phyloP scores from a whole-genome alignment of 177 flowering plant species.

The Vitis hybrid region DNA sequence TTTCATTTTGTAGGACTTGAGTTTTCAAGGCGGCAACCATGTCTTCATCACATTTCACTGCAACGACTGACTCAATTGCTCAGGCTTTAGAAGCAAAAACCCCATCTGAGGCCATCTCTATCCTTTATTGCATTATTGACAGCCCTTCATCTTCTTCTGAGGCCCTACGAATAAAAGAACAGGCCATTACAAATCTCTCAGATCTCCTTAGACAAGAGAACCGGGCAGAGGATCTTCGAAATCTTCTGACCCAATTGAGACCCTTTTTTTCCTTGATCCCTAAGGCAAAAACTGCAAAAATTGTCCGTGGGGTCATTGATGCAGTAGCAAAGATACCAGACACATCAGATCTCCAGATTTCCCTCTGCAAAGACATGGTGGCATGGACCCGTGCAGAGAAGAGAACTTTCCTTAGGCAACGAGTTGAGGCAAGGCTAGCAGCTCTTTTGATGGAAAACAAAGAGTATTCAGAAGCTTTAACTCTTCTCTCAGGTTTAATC shows the following conservation, averaged over 20 bases:
- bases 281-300: conserved; percentile 89
- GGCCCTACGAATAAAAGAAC: conserved; percentile 76
- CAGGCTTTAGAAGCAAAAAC: conserved; percentile 67
- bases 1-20: too few species aligned
- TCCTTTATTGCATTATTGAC: conserved; percentile 61
- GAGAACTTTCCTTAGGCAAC: conserved; percentile 79
- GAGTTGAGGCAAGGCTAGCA: conserved; percentile 88
- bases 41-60: conserved; percentile 68
- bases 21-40: conserved; percentile 16
- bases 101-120: conserved; percentile 65
- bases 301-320: conserved; percentile 72
- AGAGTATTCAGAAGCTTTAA: conserved; percentile 74
- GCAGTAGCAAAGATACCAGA: conserved; percentile 78
- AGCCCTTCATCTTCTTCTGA: conserved; percentile 80
- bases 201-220: not conserved
- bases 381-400: conserved; percentile 88
- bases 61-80: conserved; percentile 68
- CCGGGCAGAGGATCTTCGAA: not conserved
- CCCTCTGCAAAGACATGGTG: conserved; percentile 87
- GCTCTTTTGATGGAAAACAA: conserved; percentile 81
- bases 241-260: conserved; percentile 16
- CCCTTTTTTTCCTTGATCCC: conserved; percentile 52
- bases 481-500: conserved; percentile 60
- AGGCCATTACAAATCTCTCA: conserved; percentile 57
- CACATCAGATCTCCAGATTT: conserved; percentile 71